Evolutionary conservation across 495 filamentous ascomycete genomes (phyloP).

Genomic region (Hypoxylon perforatum): DNA sequence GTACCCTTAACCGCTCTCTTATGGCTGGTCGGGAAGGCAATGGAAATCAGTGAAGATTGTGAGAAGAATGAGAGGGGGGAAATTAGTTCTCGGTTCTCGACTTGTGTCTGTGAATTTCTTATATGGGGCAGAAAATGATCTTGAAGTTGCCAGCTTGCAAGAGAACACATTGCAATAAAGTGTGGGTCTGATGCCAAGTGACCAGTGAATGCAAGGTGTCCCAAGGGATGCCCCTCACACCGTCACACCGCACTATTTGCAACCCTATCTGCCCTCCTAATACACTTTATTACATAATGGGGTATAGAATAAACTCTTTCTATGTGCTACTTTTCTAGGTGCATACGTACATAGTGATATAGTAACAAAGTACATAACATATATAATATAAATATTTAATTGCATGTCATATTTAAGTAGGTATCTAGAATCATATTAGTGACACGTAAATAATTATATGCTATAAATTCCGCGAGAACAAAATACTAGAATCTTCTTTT

Average conservation of each 20-base stretch:
- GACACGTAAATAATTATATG: no score
- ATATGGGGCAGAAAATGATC: conserved; percentile 24
- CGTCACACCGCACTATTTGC: no score
- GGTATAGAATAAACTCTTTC: no score
- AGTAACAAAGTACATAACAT: no score
- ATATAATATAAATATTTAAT: no score
- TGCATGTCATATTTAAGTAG: no score
- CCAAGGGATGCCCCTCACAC: conserved; percentile 3
- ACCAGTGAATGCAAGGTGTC: conserved; percentile 1
- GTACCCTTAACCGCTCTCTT: conserved; percentile 30
- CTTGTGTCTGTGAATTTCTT: conserved; percentile 26
- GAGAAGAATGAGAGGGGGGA: conserved; percentile 22
- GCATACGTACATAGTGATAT: no score
- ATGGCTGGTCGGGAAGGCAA: conserved; percentile 17
- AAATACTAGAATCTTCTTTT: conserved; percentile 37
- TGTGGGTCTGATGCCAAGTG: conserved; percentile 37
- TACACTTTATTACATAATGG: conserved; percentile 21
- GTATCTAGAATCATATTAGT: no score
- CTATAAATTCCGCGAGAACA: no score
- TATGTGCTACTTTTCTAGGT: no score
- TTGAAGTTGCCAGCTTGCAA: conserved; percentile 45
- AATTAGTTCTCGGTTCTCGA: conserved; percentile 23
- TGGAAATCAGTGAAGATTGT: conserved; percentile 13
- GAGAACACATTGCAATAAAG: conserved; percentile 47
- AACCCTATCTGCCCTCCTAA: no score